Evolutionary conservation across 2,329 filamentous ascomycete genomes (phyloP).

Genomic region (Xylaria sp.): DNA sequence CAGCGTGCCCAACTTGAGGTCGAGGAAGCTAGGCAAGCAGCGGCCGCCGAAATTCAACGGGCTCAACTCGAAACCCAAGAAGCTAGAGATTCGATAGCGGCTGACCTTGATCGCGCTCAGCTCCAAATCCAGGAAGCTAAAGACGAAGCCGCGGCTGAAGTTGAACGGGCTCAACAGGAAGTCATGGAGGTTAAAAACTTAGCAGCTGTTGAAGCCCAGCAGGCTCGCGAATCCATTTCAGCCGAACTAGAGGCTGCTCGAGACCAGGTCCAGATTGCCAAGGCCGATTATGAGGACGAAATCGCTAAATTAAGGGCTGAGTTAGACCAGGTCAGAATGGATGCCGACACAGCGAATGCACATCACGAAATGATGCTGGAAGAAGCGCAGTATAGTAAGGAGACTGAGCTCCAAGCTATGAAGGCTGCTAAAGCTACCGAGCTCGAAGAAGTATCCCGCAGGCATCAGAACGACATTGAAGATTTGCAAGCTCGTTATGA

Average conservation of each 20-base stretch:
- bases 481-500: constrained; percentile 78
- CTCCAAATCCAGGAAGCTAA: constrained; percentile 23
- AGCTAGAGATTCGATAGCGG: constrained; percentile 75
- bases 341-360: constrained; percentile 80
- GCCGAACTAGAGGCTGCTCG: constrained; percentile 83
- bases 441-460: constrained; percentile 48
- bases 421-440: constrained; percentile 50
- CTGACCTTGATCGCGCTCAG: constrained; percentile 17
- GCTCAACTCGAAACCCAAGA: constrained; percentile 85
- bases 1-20: constrained; percentile 20
- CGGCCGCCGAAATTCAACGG: constrained; percentile 42
- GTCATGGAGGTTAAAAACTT: constrained; percentile 83
- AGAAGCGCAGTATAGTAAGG: constrained; percentile 74
- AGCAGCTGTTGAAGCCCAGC: constrained; percentile 79
- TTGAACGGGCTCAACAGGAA: constrained; percentile 73
- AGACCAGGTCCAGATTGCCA: constrained; percentile 82
- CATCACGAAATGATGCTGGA: constrained; percentile 85
- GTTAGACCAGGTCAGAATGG: constrained; percentile 77
- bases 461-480: constrained; percentile 72
- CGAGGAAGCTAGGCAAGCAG: constrained; percentile 14
- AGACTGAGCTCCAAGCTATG: constrained; percentile 51
- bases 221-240: constrained; percentile 78
- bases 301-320: constrained; percentile 74
- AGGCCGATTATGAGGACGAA: constrained; percentile 82
- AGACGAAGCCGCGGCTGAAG: constrained; percentile 20